Conservation (phyloP, 2,329 filamentous ascomycete genomes). For the Fusarium sp. region DNA sequence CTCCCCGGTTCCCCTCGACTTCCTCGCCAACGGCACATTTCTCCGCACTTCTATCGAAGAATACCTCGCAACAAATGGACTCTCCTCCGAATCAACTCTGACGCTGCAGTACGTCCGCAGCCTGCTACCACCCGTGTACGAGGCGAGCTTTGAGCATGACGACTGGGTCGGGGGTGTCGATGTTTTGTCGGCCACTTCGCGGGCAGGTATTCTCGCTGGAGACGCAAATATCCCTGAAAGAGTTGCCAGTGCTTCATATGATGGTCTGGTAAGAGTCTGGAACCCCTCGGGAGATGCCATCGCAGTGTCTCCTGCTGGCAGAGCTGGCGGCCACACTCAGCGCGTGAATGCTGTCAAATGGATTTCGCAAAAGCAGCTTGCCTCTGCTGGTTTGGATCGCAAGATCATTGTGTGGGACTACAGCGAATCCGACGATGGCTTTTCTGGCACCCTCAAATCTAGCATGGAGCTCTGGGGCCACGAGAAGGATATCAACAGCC, state of each 20-base stretch:
- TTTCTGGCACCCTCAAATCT: slow-evolving; percentile 71
- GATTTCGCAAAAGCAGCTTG: slow-evolving; percentile 79
- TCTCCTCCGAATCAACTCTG: slow-evolving; percentile 87
- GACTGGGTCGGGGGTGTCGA: slow-evolving; percentile 95
- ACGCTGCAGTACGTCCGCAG: slow-evolving; percentile 94
- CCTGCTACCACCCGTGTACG: slow-evolving; percentile 85
- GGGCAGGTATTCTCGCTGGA: slow-evolving; percentile 60
- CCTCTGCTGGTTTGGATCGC: slow-evolving; percentile 83
- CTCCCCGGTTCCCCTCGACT: slow-evolving; percentile 83
- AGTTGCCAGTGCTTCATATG: slow-evolving; percentile 92
- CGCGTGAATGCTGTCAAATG: slow-evolving; percentile 86
- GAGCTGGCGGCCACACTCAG: slow-evolving; percentile 76
- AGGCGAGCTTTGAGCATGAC: slow-evolving; percentile 94
- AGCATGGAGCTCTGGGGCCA: slow-evolving; percentile 87
- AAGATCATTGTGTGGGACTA: slow-evolving; percentile 93
- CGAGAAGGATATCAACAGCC: slow-evolving; percentile 74
- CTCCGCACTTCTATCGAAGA: slow-evolving; percentile 89
- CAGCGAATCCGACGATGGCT: slow-evolving; percentile 68
- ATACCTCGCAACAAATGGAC: slow-evolving; percentile 84
- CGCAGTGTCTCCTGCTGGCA: slow-evolving; percentile 74
- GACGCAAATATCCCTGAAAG: slow-evolving; percentile 53
- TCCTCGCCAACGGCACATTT: slow-evolving; percentile 93
- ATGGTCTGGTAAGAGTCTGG: slow-evolving; percentile 90
- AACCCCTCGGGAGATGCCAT: slow-evolving; percentile 86
- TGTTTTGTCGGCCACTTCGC: slow-evolving; percentile 74